These are phyloP conservation scores for Starmerella tilneyi DNA, from an alignment of 805 yeast species.

Conservation along the genomic window DNA sequence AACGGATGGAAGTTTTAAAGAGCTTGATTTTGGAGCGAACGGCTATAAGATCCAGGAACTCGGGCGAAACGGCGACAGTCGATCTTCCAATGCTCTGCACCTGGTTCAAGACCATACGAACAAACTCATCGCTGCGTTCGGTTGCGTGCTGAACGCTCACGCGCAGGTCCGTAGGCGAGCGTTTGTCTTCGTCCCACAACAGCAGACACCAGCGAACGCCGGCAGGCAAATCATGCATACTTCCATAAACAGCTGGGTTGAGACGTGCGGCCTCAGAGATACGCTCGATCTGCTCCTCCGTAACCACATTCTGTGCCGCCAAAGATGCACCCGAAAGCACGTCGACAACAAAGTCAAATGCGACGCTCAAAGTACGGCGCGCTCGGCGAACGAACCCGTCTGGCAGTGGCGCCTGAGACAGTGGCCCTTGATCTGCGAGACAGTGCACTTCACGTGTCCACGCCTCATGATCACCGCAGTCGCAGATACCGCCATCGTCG, in stretches of 20 bases:
- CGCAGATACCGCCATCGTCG: conserved; percentile 70
- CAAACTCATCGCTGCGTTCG: conserved; percentile 51
- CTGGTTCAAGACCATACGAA: conserved; percentile 57
- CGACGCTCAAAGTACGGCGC: conserved; percentile 21
- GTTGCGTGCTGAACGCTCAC: conserved; percentile 56
- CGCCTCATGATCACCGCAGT: conserved; percentile 83
- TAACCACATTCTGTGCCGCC: conserved; percentile 21
- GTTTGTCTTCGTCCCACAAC: conserved; percentile 69
- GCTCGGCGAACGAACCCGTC: conserved; percentile 46
- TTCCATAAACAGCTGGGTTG: not conserved
- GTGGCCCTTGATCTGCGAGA: conserved; percentile 31
- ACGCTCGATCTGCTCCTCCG: conserved; percentile 1
- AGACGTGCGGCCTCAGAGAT: not conserved
- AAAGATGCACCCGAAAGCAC: conserved; percentile 24
- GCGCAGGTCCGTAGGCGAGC: conserved; percentile 65
- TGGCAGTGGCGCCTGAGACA: conserved; percentile 34
- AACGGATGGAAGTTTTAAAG: conserved; percentile 49
- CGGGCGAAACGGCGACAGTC: conserved; percentile 48
- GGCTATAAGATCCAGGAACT: conserved; percentile 41
- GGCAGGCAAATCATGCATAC: not conserved
- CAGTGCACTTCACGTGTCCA: conserved; percentile 53
- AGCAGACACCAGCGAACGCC: conserved; percentile 41
- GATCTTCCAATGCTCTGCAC: conserved; percentile 61
- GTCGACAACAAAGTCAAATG: conserved; percentile 30
- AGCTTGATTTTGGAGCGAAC: conserved; percentile 49